phyloP scores from a whole-genome alignment of 305 asterid genomes.

The Fraxinus velutina region DNA sequence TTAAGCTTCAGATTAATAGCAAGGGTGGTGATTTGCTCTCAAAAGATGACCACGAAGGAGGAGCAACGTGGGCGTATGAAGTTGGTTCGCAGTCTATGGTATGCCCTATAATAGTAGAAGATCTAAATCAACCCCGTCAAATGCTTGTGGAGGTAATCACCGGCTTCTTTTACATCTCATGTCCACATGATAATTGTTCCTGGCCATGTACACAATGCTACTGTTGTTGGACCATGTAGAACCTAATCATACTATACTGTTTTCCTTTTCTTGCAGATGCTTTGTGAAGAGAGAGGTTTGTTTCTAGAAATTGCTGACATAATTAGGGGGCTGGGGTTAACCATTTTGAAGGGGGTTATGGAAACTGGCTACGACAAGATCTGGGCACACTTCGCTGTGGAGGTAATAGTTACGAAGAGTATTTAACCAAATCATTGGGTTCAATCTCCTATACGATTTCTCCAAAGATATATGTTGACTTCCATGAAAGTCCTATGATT shows the following conservation, averaged over 20 bases:
- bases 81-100: conserved; percentile 63
- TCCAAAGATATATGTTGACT: neutral
- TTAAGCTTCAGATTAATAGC: conserved; percentile 40
- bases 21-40: conserved; percentile 49
- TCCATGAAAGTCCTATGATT: neutral
- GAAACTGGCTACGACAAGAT: conserved; percentile 61
- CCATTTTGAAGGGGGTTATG: conserved; percentile 73
- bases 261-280: conserved; percentile 48
- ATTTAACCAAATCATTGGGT: neutral
- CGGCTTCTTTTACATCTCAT: neutral
- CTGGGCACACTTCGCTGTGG: conserved; percentile 74
- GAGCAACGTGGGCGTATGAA: conserved; percentile 87
- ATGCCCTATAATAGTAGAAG: conserved; percentile 76
- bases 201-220: too few species aligned
- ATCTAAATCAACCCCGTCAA: conserved; percentile 66
- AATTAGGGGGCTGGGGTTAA: conserved; percentile 65
- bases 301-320: conserved; percentile 76
- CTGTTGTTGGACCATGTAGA: too few species aligned
- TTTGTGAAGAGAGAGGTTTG: conserved; percentile 61
- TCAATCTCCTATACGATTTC: neutral
- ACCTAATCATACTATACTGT: neutral
- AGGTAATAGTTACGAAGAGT: conserved; percentile 36
- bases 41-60: conserved; percentile 57
- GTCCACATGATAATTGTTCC: neutral
- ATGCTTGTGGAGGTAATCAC: conserved; percentile 69